Percentiles rank a stretch among this genome's conserved stretches.
Conservation (phyloP, 441 rosid species). For the Viola pubescens region DNA sequence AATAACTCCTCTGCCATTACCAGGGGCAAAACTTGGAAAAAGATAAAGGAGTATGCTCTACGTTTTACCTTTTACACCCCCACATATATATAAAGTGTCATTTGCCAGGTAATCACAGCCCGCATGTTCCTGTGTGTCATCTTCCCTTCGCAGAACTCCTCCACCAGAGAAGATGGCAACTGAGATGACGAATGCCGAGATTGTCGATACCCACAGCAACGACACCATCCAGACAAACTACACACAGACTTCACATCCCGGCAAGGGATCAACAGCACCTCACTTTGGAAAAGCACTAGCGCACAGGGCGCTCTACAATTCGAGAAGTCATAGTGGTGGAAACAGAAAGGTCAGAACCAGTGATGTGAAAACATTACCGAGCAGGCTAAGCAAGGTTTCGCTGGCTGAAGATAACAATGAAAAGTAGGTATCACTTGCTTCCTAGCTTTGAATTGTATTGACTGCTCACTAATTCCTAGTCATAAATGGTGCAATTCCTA, state of each 20-base stretch:
- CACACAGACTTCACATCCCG: slow-evolving; percentile 2
- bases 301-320: slow-evolving; percentile 39
- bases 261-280: slow-evolving; percentile 15
- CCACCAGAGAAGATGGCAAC: slow-evolving; percentile 27
- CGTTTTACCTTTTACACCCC: too few relatives aligned
- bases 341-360: slow-evolving; percentile 27
- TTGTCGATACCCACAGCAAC: slow-evolving; percentile 5
- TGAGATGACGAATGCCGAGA: slow-evolving; percentile 22
- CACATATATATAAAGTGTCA: neutral
- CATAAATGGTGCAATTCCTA: too few relatives aligned
- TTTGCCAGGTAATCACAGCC: neutral
- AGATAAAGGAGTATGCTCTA: too few relatives aligned
- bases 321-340: slow-evolving; percentile 29
- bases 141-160: too few relatives aligned
- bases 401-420: slow-evolving; percentile 25
- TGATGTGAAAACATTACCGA: slow-evolving; percentile 30
- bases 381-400: slow-evolving; percentile 53
- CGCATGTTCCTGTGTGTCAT: neutral
- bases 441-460: too few relatives aligned
- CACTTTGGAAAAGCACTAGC: slow-evolving; percentile 48
- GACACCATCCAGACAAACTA: slow-evolving; percentile 16
- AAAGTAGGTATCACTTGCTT: slow-evolving; percentile 3
- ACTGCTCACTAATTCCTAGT: too few relatives aligned
- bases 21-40: too few relatives aligned
- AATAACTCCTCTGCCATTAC: too few relatives aligned